Percentiles rank a stretch among this genome's conserved stretches.
phyloP scores from a whole-genome alignment of 306 rosid genomes.

The Ochetophila trinervis region DNA sequence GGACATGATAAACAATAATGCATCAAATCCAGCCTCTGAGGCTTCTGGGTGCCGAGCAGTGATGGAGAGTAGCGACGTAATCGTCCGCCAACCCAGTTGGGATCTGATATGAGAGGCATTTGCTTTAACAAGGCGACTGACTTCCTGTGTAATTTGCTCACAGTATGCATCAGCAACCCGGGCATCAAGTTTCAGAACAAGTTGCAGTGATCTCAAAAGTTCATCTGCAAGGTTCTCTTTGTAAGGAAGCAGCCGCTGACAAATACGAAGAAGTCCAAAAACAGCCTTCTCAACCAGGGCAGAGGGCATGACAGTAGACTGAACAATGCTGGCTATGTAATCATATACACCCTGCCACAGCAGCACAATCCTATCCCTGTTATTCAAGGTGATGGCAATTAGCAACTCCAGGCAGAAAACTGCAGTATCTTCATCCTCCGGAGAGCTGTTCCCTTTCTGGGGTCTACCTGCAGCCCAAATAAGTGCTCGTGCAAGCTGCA shows the following conservation, averaged over 20 bases:
- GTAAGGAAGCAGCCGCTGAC: slow-evolving; percentile 98
- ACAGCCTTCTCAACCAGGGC: slow-evolving; percentile 98
- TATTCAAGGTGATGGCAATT: slow-evolving; percentile 91
- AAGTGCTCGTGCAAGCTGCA: slow-evolving; percentile 90
- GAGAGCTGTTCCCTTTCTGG: slow-evolving; percentile 80
- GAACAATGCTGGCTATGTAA: slow-evolving; percentile 89
- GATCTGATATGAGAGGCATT: slow-evolving; percentile 97
- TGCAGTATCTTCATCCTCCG: slow-evolving; percentile 97
- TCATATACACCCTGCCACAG: slow-evolving; percentile 98
- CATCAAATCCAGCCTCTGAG: slow-evolving; percentile 93
- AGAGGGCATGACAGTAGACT: slow-evolving; percentile 90
- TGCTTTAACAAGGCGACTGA: slow-evolving; percentile 89
- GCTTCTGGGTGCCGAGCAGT: slow-evolving; percentile 94
- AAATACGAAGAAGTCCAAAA: slow-evolving; percentile 87
- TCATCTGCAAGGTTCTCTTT: slow-evolving; percentile 96
- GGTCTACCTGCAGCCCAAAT: slow-evolving; percentile 93
- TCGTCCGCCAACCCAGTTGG: slow-evolving; percentile 90
- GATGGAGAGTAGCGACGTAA: slow-evolving; percentile 72
- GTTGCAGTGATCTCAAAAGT: slow-evolving; percentile 88
- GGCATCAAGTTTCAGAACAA: slow-evolving; percentile 94
- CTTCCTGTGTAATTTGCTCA: slow-evolving; percentile 97
- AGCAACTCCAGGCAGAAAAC: slow-evolving; percentile 94
- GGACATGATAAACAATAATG: slow-evolving; percentile 77
- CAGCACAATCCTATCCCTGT: slow-evolving; percentile 89
- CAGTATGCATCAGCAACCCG: slow-evolving; percentile 97